These are phyloP conservation scores for Geotrichum phurueaensis DNA, from an alignment of 1,139 yeast genomes.

Conservation along the genomic window DNA sequence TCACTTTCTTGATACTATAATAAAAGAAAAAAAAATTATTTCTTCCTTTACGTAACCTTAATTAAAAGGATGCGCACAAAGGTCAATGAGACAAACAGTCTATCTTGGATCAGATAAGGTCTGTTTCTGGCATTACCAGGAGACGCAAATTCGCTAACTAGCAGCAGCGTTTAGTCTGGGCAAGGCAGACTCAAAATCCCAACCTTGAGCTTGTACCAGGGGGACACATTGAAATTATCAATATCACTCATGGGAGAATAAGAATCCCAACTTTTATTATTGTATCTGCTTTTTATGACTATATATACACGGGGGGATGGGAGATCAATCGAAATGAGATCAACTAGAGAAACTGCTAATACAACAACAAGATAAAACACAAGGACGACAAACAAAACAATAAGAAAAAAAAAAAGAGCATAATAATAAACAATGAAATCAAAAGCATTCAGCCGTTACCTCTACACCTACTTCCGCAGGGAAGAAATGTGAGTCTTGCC, in stretches of 20 bases:
- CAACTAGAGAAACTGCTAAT: neutral
- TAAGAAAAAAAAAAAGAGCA: neutral
- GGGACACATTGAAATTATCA: neutral
- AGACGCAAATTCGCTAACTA: neutral
- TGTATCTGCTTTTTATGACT: neutral
- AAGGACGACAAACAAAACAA: neutral
- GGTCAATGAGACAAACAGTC: neutral
- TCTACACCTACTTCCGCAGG: constrained; percentile 17
- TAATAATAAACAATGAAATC: neutral
- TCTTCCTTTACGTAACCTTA: too few relatives aligned
- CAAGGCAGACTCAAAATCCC: neutral
- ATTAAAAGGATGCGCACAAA: too few relatives aligned
- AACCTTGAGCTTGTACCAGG: neutral
- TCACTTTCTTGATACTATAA: too few relatives aligned
- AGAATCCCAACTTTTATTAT: neutral
- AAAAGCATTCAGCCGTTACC: neutral
- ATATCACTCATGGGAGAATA: neutral
- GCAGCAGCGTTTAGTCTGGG: neutral
- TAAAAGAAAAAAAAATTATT: too few relatives aligned
- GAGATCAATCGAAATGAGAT: neutral
- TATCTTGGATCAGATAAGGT: neutral
- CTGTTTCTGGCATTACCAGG: neutral
- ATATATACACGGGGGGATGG: neutral
- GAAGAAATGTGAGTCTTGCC: constrained; percentile 25
- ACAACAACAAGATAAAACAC: neutral